Percentiles rank a stretch among this genome's conserved stretches.
Evolutionary conservation across 768 basidiomycete genomes (phyloP).

Genomic region (Filobasidium floriforme): DNA sequence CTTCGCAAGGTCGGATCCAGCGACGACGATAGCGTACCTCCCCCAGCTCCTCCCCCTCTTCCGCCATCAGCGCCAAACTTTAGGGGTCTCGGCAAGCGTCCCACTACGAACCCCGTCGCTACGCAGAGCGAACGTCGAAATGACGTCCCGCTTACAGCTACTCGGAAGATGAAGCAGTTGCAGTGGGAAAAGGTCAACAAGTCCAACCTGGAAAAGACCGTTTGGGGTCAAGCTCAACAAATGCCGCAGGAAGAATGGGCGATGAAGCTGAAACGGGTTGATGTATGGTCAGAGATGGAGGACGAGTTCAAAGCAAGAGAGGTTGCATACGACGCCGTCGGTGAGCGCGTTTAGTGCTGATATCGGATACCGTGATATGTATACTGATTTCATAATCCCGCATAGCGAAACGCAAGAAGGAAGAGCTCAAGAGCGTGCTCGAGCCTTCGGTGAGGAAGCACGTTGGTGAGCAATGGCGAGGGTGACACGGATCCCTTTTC

Average conservation of each 20-base stretch:
- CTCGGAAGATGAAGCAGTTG: slow-evolving; percentile 90
- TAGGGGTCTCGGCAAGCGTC: slow-evolving; percentile 44
- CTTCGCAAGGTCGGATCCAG: slow-evolving; percentile 25
- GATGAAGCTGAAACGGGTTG: slow-evolving; percentile 69
- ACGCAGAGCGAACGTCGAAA: slow-evolving; percentile 52
- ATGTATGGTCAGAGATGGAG: slow-evolving; percentile 93
- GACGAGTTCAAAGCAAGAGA: slow-evolving; percentile 96
- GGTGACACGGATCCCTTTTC: neutral
- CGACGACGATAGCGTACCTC: slow-evolving; percentile 10
- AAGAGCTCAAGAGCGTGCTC: slow-evolving; percentile 83
- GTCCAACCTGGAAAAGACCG: slow-evolving; percentile 70
- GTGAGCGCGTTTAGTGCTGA: slow-evolving; percentile 47
- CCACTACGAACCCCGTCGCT: slow-evolving; percentile 20
- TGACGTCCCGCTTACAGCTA: slow-evolving; percentile 73
- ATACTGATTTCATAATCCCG: neutral
- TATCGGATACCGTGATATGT: neutral
- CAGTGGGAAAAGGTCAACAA: slow-evolving; percentile 99
- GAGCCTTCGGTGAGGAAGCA: slow-evolving; percentile 86
- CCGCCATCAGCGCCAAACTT: slow-evolving; percentile 16
- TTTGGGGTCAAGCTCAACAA: slow-evolving; percentile 65
- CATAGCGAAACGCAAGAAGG: slow-evolving; percentile 72
- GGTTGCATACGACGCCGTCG: slow-evolving; percentile 79
- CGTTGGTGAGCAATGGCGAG: slow-evolving; percentile 59
- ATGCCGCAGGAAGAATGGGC: slow-evolving; percentile 63
- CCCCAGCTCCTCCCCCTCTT: slow-evolving; percentile 11